phyloP scores from a whole-genome alignment of 2,329 filamentous ascomycete genomes.

The Cladophialophora psammophila region DNA sequence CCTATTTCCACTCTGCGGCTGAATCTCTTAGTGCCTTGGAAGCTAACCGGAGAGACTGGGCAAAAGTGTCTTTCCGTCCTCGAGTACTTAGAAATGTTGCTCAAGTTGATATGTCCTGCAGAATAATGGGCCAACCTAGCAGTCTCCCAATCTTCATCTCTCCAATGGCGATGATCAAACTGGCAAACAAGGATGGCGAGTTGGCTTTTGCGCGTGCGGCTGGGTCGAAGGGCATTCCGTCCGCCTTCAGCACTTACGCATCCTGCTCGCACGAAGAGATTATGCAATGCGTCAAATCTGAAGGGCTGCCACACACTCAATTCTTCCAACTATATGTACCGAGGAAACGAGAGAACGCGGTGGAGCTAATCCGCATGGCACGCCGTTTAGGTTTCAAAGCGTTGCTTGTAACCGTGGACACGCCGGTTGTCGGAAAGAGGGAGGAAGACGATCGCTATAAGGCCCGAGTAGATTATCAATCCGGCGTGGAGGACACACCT shows the following conservation, averaged over 20 bases:
- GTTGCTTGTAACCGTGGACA: constrained; percentile 40
- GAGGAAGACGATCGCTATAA: constrained; percentile 65
- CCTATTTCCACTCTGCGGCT: constrained; percentile 28
- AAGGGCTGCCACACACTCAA: not conserved
- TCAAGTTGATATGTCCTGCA: constrained; percentile 18
- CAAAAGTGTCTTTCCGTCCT: constrained; percentile 47
- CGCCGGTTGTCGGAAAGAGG: constrained; percentile 57
- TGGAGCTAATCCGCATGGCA: constrained; percentile 52
- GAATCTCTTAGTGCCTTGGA: constrained; percentile 29
- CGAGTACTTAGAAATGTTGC: constrained; percentile 52
- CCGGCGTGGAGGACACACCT: constrained; percentile 41
- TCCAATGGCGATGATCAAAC: constrained; percentile 48
- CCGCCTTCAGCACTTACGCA: constrained; percentile 46
- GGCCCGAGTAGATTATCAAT: constrained; percentile 46
- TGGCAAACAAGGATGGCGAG: constrained; percentile 47
- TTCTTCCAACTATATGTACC: constrained; percentile 61
- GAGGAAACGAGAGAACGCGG: constrained; percentile 56
- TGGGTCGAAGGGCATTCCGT: constrained; percentile 43
- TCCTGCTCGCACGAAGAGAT: constrained; percentile 44
- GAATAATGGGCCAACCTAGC: constrained; percentile 46
- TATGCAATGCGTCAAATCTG: constrained; percentile 14
- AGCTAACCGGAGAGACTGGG: constrained; percentile 35
- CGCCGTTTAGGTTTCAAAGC: constrained; percentile 33
- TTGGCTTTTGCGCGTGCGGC: constrained; percentile 47
- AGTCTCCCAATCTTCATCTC: constrained; percentile 49